Conservation (phyloP, 441 rosid species). For the Jatropha podagrica region DNA sequence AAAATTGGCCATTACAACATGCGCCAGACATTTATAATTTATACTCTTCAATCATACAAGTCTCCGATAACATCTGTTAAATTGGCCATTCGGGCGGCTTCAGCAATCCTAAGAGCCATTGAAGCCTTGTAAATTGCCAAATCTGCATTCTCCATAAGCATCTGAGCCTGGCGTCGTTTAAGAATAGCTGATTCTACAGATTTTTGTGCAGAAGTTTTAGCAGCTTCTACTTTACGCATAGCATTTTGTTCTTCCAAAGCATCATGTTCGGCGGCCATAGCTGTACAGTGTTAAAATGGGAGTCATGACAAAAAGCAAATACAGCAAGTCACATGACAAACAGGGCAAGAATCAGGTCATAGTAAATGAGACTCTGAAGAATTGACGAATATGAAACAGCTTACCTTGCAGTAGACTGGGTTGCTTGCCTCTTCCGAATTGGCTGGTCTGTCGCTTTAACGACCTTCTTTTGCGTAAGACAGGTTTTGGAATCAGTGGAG, state of each 20-base stretch:
- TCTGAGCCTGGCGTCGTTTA: constrained; percentile 63
- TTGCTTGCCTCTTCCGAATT: constrained; percentile 75
- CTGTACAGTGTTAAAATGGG: constrained; percentile 28
- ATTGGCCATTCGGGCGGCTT: constrained; percentile 42
- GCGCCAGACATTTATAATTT: neutral
- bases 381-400: neutral
- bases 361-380: neutral
- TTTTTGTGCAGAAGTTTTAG: constrained; percentile 38
- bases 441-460: constrained; percentile 69
- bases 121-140: constrained; percentile 69
- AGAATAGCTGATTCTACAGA: constrained; percentile 43
- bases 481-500: constrained; percentile 57
- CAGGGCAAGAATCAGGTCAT: neutral
- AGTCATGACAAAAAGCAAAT: neutral
- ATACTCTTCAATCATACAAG: constrained; percentile 31
- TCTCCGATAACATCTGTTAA: constrained; percentile 36
- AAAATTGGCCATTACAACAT: neutral
- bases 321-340: neutral
- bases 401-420: constrained; percentile 53
- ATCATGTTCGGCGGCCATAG: constrained; percentile 47
- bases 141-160: constrained; percentile 68
- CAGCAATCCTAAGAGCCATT: constrained; percentile 63
- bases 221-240: constrained; percentile 44
- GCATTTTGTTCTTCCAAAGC: constrained; percentile 46
- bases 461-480: constrained; percentile 80